Percentiles rank a stretch among this genome's conserved stretches.
Conservation (phyloP, 1,139 yeast species). For the Blastobotrys capitulatus region DNA sequence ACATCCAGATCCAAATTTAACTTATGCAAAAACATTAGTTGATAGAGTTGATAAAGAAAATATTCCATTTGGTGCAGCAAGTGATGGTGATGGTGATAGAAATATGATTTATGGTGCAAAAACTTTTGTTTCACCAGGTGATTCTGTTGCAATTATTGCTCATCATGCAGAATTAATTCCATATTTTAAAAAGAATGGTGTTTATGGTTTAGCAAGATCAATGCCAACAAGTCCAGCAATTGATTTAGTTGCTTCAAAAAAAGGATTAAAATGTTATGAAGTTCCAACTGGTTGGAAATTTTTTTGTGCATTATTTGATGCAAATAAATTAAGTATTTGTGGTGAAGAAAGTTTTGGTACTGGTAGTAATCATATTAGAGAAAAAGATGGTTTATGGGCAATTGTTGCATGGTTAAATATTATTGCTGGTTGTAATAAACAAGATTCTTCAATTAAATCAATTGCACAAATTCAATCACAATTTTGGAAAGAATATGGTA, state of each 20-base stretch:
- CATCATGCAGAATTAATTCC: slow-evolving; percentile 89
- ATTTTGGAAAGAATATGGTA: slow-evolving; percentile 91
- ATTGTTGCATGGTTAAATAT: slow-evolving; percentile 95
- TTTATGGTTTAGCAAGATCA: slow-evolving; percentile 92
- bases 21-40: slow-evolving; percentile 87
- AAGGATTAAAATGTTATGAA: slow-evolving; percentile 75
- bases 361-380: slow-evolving; percentile 95
- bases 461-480: slow-evolving; percentile 75
- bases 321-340: slow-evolving; percentile 87
- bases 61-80: slow-evolving; percentile 95
- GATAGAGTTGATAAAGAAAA: slow-evolving; percentile 71
- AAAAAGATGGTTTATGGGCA: slow-evolving; percentile 98
- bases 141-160: slow-evolving; percentile 94
- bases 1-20: slow-evolving; percentile 97
- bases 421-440: slow-evolving; percentile 65
- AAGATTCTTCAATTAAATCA: slow-evolving; percentile 50
- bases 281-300: slow-evolving; percentile 99
- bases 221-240: slow-evolving; percentile 97
- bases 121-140: slow-evolving; percentile 97
- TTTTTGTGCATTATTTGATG: slow-evolving; percentile 92
- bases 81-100: slow-evolving; percentile 98
- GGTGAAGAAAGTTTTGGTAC: slow-evolving; percentile 99
- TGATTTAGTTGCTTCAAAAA: slow-evolving; percentile 80
- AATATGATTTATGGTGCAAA: slow-evolving; percentile 98
- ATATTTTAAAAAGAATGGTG: slow-evolving; percentile 80